Percentiles rank a stretch among this genome's conserved stretches.
Evolutionary conservation across 352 stramenopile species (phyloP).

Genomic region (Globisporangium yorkense): DNA sequence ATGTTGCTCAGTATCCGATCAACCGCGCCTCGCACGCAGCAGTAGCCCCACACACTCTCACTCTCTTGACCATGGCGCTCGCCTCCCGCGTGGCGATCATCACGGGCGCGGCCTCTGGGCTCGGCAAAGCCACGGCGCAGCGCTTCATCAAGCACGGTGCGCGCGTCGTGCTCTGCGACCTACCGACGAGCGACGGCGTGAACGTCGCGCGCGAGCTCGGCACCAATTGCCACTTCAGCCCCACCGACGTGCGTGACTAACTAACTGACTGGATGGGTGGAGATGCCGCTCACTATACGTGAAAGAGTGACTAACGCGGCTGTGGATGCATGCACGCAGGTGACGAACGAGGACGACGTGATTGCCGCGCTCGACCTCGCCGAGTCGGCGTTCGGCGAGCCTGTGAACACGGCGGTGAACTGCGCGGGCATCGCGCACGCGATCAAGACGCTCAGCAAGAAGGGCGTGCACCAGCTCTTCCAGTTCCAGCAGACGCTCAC

Average conservation of each 20-base stretch:
- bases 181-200: conserved; percentile 77
- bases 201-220: conserved; percentile 72
- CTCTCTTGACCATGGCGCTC: conserved; percentile 35
- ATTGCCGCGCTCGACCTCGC: conserved; percentile 87
- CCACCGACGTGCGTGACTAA: conserved; percentile 52
- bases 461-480: conserved; percentile 87
- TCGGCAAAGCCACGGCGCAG: conserved; percentile 90
- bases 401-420: conserved; percentile 93
- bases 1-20: neutral
- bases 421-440: conserved; percentile 94
- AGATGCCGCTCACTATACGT: neutral
- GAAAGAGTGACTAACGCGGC: neutral
- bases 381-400: conserved; percentile 88
- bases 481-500: conserved; percentile 94
- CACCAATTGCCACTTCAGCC: conserved; percentile 75
- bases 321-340: conserved; percentile 32
- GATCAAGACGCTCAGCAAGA: conserved; percentile 92
- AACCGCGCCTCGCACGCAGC: neutral
- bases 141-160: conserved; percentile 87
- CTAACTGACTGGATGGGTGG: neutral
- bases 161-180: conserved; percentile 90
- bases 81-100: conserved; percentile 82
- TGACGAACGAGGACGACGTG: conserved; percentile 90
- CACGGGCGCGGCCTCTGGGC: conserved; percentile 90
- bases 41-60: too few species aligned